Base-by-base conservation (phyloP, 805 yeast genomes). In the Candida nemodendra region DNA sequence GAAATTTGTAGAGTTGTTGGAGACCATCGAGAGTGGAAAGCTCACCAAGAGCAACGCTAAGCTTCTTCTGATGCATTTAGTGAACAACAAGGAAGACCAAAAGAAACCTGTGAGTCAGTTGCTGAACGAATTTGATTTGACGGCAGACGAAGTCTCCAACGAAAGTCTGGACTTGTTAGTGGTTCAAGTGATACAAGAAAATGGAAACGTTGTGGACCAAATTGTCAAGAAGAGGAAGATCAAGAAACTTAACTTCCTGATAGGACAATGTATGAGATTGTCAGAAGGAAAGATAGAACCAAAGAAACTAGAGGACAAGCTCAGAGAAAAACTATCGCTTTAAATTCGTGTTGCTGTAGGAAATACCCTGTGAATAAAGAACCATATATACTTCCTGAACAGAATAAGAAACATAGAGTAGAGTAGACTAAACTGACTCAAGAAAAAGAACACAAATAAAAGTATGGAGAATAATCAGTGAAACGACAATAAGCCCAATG, bases 251-350 rank as follows among this genome's bases (percentile, higher is more conserved):
- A 85, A 88, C 51, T 86, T 69, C 52, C 66, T 93, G 39, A 72
- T 93, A 3, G 98, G 97, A 1, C 77, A 76, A 54, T 95, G 88
- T 14, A 87, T 93, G 95, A 78, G 79, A 51, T 65, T 71, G 38
- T 76, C 87, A 2, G 84, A 80, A 48, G 97, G 97, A 3, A 72
- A 65, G 42, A 65, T 74, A 18, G 54, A 59, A 34, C 55, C 63
- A 9, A 40, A 44, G 18, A 39, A 41, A 14, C 51, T 63, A 24
- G 54, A 56, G 36, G 31, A 39, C n/a, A 39, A 38, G 26, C 38
- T 62, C 22, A 55, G 53, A 35, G 32, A 46, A 24, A 38, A 39
- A 27, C 38, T 56, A 21, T 24, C 17, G 31, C 12, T 21, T 14
- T 30, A 27, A 32, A 9, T 13, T 27, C 7, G 8, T n/a, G n/a